These are phyloP conservation scores for Cucumis cinereus DNA, from an alignment of 306 rosid genomes.

Conservation along the genomic window DNA sequence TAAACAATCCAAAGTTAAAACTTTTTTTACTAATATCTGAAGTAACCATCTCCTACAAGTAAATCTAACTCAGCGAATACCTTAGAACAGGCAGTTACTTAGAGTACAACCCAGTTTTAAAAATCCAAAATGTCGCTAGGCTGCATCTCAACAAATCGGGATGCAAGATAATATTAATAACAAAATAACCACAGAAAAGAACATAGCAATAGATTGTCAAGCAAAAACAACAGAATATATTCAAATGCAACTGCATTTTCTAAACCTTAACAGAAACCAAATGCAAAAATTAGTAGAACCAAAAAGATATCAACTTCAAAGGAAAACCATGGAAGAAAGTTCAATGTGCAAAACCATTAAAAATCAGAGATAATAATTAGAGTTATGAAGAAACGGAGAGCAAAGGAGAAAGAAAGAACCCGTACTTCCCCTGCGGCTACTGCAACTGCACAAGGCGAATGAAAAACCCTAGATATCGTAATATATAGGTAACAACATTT, in stretches of 20 bases:
- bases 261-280: neutral
- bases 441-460: neutral
- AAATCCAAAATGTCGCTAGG: neutral
- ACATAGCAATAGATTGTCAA: neutral
- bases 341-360: neutral
- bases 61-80: neutral
- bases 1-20: neutral
- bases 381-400: neutral
- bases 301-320: neutral
- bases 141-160: neutral
- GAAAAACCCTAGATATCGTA: neutral
- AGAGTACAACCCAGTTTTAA: no score
- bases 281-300: neutral
- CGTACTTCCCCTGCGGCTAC: slow-evolving; percentile 4
- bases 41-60: neutral
- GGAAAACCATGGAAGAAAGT: neutral
- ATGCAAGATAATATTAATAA: neutral
- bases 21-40: neutral
- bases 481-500: neutral
- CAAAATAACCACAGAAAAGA: neutral
- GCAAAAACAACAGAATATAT: neutral
- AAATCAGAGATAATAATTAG: neutral
- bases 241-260: neutral
- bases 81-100: neutral
- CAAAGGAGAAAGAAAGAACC: neutral